These are phyloP conservation scores for Globisporangium radiosum DNA, from an alignment of 352 stramenopile species.

Conservation along the genomic window DNA sequence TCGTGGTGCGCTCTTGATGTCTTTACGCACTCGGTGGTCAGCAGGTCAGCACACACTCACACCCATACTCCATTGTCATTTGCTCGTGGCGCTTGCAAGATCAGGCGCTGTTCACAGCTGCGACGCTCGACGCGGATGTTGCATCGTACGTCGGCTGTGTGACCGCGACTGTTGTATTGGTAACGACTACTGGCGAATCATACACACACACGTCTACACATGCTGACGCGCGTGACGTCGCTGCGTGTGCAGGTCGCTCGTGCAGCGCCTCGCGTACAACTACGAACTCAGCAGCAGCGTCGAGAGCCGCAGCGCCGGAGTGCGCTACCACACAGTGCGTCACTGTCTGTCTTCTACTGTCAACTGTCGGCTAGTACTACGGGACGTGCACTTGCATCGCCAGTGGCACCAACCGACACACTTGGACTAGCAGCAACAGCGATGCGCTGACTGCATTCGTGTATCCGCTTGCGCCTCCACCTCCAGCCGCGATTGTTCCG, in stretches of 20 bases:
- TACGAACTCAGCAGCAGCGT: conserved; percentile 30
- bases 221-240: not conserved
- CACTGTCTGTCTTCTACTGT: too few species aligned
- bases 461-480: too few species aligned
- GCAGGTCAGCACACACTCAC: not conserved
- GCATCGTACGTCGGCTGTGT: conserved; percentile 22
- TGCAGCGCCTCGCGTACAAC: conserved; percentile 30
- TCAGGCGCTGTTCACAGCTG: conserved; percentile 34
- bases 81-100: not conserved
- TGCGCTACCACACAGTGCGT: conserved; percentile 28
- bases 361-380: too few species aligned
- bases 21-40: not conserved
- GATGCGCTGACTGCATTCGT: too few species aligned
- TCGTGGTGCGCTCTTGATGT: conserved; percentile 17
- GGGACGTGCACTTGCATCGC: too few species aligned
- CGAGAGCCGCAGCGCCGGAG: conserved; percentile 20
- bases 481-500: conserved; percentile 30
- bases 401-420: too few species aligned
- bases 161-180: too few species aligned
- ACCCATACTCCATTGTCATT: not conserved
- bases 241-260: conserved; percentile 22
- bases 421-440: too few species aligned
- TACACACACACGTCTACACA: not conserved
- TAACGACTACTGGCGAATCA: not conserved
- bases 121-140: conserved; percentile 15